phyloP scores from a whole-genome alignment of 371 early-diverging fungal species.

The Mucor saturninus region DNA sequence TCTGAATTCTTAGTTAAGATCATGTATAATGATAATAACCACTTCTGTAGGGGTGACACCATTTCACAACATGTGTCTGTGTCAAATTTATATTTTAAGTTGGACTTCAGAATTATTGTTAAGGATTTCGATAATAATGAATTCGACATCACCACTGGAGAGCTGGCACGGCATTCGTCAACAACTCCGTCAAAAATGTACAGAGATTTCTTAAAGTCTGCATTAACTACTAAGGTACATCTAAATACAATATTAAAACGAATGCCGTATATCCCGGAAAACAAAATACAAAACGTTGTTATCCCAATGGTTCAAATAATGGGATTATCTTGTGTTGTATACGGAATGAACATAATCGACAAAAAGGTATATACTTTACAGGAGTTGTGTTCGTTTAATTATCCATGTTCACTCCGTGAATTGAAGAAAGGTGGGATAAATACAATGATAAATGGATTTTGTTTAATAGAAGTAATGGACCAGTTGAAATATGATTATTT shows the following conservation, averaged over 20 bases:
- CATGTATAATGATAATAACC: slow-evolving; percentile 7
- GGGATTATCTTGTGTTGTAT: slow-evolving; percentile 1
- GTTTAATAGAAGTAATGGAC: slow-evolving; percentile 19
- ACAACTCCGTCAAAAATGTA: slow-evolving; percentile 13
- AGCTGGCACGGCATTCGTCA: slow-evolving; percentile 14
- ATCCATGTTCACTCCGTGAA: slow-evolving; percentile 22
- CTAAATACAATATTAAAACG: slow-evolving; percentile 11
- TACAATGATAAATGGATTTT: slow-evolving; percentile 18
- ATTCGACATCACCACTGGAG: slow-evolving; percentile 2
- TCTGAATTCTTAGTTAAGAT: background rate
- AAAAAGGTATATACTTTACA: too few species aligned
- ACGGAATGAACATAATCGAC: too few species aligned
- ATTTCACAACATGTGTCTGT: background rate
- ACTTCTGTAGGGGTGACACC: slow-evolving; percentile 5
- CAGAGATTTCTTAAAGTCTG: background rate
- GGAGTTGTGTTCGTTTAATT: background rate
- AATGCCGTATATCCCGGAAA: slow-evolving; percentile 14
- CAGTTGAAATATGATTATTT: slow-evolving; percentile 3
- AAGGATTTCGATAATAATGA: background rate
- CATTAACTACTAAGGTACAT: background rate
- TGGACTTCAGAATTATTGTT: background rate
- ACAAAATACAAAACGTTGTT: slow-evolving; percentile 16
- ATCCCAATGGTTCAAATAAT: slow-evolving; percentile 15
- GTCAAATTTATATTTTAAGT: background rate
- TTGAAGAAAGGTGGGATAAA: slow-evolving; percentile 16